Evolutionary conservation across 148 eudicot genomes (phyloP), one percentile per base, ranked within the genome.

Genomic region (Agrostemma githago): DNA sequence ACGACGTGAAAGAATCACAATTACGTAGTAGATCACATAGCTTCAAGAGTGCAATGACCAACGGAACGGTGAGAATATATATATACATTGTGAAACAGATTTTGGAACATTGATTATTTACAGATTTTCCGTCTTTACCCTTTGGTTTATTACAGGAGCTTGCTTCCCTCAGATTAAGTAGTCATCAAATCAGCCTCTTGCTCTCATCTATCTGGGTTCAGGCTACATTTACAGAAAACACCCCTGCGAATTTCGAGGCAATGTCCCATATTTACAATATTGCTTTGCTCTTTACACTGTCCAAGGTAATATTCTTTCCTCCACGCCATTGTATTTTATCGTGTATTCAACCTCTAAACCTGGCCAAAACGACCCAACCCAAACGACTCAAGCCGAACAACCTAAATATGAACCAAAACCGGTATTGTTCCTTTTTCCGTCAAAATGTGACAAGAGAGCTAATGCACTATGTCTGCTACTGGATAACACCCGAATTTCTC

Each of bases 131-230:
- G 42, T 8, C 12, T 42, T 42, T 77, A n/a, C 46, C 17, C 62
- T 72, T 51, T 73, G 34, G 63, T 46, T 48, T 26, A 26, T 26
- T 78, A 20, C 80, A 92, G 97, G 92, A 86, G 70, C 72, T 72
- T 76, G 80, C 83, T 72, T 82, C 92, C 80, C 86, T 92, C 76
- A 79, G 96, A 73, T 74, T 92, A 79, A 92, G 97, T 79, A 86
- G 90, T 70, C 96, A 92, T 78, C 93, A 92, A 87, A 86, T 92
- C 80, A 84, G 91, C 78, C 93, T 90, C 72, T 78, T 92, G 82
- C 92, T 92, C 77, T 90, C 97, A 61, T 91, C 92, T 62, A 83
- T 90, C 78, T 92, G 97, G 97, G 85, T 87, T 83, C 97, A 92
- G 80, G 93, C 91, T 74, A 78, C 83, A 74, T 80, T 80, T 38